Evolutionary conservation across 192 early-diverging fungal species (phyloP), one percentile per base, ranked within the genome.

Genomic region (Rhizoclosmatium sp.): DNA sequence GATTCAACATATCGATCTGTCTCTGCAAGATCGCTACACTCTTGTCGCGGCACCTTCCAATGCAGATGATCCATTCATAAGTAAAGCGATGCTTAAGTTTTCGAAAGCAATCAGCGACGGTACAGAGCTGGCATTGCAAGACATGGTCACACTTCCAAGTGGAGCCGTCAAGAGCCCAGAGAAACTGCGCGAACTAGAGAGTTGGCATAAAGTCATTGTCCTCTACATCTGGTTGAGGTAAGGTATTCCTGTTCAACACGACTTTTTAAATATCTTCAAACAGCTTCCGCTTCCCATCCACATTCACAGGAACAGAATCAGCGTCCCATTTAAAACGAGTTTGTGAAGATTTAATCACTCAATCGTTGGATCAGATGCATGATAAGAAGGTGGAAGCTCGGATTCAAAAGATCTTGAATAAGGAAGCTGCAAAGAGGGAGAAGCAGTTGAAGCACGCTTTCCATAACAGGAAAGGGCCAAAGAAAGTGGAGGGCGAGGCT

Each of bases 211-310:
- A 59, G 74, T 85, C 1, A 91, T 97, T 40, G 93, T 94, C 77
- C 65, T 95, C 31, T 99, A 97, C 75, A 85, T 96, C 71, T 99
- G 97, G 97, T 83, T 99, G 75, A 65, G 74, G 83, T 84, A 42
- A 10, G 31, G 7, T 41, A 3, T 31, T 69, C 2, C 16, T 59
- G 3, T 59, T 73, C 45, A 54, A 54, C 9, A 12, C 1, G 0
- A 54, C 51, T 54, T 62, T 62, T 40, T 40, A 19, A 21, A n/a
- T 9, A 23, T 59, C 61, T 60, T 65, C 81, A 14, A 68, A 23
- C 39, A 92, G 91, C 60, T 72, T 88, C 47, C 85, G 91, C 40
- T 95, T 91, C 77, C 82, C 92, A 3, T 84, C 89, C 21, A 78
- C 78, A 1, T 94, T 93, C 66, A 80, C 82, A 4, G 80, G 86